Percentiles rank a stretch among this genome's conserved stretches.
Conservation (phyloP, 331 rosid species). For the Cydonia oblonga region DNA sequence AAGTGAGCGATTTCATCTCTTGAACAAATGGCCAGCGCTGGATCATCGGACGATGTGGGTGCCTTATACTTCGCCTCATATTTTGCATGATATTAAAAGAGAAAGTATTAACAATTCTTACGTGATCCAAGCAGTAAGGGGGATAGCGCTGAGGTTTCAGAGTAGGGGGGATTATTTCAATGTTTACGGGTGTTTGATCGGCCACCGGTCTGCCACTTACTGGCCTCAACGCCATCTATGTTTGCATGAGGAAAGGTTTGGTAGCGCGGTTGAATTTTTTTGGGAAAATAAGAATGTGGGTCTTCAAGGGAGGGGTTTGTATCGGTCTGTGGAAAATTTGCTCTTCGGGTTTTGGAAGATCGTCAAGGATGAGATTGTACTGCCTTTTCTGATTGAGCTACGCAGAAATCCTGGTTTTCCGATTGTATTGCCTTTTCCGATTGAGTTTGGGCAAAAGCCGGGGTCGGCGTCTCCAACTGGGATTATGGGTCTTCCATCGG, state of each 20-base stretch:
- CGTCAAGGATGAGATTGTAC: neutral
- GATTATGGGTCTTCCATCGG: conserved; percentile 44
- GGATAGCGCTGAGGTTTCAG: neutral
- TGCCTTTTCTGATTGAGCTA: neutral
- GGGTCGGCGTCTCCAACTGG: conserved; percentile 40
- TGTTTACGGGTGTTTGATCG: neutral
- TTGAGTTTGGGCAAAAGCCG: conserved; percentile 7
- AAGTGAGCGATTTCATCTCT: neutral
- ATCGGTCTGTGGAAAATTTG: neutral
- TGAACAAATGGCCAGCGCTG: neutral
- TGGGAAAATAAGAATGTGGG: neutral
- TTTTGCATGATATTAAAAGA: neutral
- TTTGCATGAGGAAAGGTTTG: neutral
- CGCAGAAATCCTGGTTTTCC: neutral
- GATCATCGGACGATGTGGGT: neutral
- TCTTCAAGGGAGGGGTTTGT: neutral
- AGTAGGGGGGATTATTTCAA: neutral
- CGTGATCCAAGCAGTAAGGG: neutral
- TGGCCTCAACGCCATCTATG: neutral
- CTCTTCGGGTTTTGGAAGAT: neutral
- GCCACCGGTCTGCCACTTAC: neutral
- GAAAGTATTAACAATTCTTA: neutral
- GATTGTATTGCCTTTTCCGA: neutral
- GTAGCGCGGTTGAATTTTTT: neutral
- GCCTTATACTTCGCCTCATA: neutral